These are phyloP conservation scores for Fusarium sp. DNA, from an alignment of 2,329 filamentous ascomycete species.

Conservation along the genomic window DNA sequence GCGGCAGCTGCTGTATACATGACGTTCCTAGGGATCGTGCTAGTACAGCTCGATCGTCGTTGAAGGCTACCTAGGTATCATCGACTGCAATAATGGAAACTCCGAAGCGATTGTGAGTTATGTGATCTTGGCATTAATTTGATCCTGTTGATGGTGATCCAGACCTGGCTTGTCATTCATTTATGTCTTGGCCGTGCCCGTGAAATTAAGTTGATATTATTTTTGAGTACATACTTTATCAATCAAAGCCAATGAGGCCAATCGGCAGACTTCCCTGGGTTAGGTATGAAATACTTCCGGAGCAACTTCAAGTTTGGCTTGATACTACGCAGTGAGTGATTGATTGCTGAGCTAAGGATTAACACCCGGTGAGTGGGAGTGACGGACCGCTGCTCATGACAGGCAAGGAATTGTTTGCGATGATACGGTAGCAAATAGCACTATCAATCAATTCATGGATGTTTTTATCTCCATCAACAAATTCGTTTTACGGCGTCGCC, in stretches of 20 bases:
- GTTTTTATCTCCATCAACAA: constrained; percentile 1
- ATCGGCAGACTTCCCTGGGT: neutral
- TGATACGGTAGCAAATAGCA: neutral
- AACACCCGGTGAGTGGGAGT: neutral
- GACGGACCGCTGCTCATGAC: neutral
- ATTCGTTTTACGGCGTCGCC: constrained; percentile 1
- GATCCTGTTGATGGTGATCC: neutral
- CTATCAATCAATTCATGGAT: neutral
- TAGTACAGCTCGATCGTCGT: constrained; percentile 22
- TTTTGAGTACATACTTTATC: neutral
- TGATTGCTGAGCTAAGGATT: constrained; percentile 2
- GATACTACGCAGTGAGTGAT: neutral
- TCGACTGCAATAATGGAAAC: constrained; percentile 1
- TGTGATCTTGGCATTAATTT: neutral
- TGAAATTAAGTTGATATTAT: neutral
- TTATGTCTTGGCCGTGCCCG: neutral
- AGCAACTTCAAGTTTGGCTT: neutral
- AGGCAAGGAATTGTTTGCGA: constrained; percentile 5
- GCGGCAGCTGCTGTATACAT: neutral
- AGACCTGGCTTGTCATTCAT: neutral
- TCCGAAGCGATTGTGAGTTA: neutral
- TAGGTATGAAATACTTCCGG: neutral
- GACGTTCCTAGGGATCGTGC: constrained; percentile 13
- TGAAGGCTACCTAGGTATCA: neutral
- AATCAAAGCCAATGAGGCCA: neutral